Conservation (phyloP, 257 asterid genomes). For the Echites panduratus region DNA sequence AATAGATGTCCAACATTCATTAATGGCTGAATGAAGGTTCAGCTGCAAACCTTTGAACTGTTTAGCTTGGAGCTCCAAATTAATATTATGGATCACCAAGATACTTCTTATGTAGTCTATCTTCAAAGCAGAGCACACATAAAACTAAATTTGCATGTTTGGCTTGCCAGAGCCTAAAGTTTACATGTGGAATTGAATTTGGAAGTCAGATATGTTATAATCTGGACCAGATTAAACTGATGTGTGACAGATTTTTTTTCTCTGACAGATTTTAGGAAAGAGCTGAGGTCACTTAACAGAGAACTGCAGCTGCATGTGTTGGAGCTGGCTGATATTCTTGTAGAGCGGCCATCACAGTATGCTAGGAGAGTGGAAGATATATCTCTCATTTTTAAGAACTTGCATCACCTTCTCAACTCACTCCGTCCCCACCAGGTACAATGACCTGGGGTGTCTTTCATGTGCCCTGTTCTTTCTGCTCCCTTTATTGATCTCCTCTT, state of each 20-base stretch:
- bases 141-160: neutral
- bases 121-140: neutral
- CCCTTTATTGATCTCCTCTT: neutral
- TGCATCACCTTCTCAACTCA: slow-evolving; percentile 92
- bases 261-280: slow-evolving; percentile 75
- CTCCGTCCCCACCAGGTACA: slow-evolving; percentile 94
- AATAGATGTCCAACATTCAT: too few relatives aligned
- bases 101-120: neutral
- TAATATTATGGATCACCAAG: too few relatives aligned
- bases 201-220: neutral
- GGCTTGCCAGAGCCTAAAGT: neutral
- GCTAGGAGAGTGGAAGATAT: slow-evolving; percentile 96
- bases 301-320: slow-evolving; percentile 78
- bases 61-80: too few relatives aligned
- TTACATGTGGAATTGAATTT: neutral
- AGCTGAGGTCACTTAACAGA: slow-evolving; percentile 80
- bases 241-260: slow-evolving; percentile 16
- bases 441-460: neutral
- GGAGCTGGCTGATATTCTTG: slow-evolving; percentile 95
- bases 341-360: slow-evolving; percentile 93
- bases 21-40: too few relatives aligned
- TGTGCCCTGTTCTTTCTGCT: neutral
- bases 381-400: slow-evolving; percentile 81
- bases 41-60: too few relatives aligned
- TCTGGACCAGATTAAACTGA: neutral